Evolutionary conservation across 768 basidiomycete genomes (phyloP), one percentile per base, ranked within the genome.

Genomic region (Ephemerocybe angulata): DNA sequence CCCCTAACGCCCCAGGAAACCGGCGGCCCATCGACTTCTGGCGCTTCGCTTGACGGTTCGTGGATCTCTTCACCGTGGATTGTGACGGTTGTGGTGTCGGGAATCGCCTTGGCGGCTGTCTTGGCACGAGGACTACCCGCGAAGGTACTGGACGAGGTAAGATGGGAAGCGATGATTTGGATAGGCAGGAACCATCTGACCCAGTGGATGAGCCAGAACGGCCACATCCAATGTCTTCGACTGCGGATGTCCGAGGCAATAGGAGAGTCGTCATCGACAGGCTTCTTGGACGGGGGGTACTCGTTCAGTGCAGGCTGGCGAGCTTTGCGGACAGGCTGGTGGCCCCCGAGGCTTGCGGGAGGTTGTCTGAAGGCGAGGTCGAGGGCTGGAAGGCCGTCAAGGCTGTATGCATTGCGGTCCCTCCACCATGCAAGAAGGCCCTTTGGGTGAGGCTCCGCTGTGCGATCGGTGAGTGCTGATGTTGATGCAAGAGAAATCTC

Each of bases 351-450:
- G 11, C 47, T 29, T 2, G 54, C 40, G 15, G 46, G 11, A 13
- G 46, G 29, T 57, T 54, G 8, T 19, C 31, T 17, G 29, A 55
- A 42, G n/a, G 75, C 79, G 4, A 56, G 42, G 5, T 58, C 41
- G 35, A 86, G 59, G 0, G 71, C 84, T 0, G 82, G 78, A 6
- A 87, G 72, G 8, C 84, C 84, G 57, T 86, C 84, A 19, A 85
- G 60, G 54, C 83, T 85, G 31, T 60, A 64, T 6, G 67, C 33
- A 58, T 88, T 88, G 48, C 74, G 70, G 7, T 62, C 62, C 19
- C 62, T 62, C 84, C 85, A 87, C 70, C 83, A 87, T 2, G 71
- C 63, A 60, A 75, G 79, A 60, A 86, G 72, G 1, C 83, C 84
- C 3, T 74, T 70, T 3, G 73, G 63, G 37, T 69, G 64, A 54